Evolutionary conservation across 2,329 filamentous ascomycete genomes (phyloP).

Genomic region (Exutisphaerella laricina): DNA sequence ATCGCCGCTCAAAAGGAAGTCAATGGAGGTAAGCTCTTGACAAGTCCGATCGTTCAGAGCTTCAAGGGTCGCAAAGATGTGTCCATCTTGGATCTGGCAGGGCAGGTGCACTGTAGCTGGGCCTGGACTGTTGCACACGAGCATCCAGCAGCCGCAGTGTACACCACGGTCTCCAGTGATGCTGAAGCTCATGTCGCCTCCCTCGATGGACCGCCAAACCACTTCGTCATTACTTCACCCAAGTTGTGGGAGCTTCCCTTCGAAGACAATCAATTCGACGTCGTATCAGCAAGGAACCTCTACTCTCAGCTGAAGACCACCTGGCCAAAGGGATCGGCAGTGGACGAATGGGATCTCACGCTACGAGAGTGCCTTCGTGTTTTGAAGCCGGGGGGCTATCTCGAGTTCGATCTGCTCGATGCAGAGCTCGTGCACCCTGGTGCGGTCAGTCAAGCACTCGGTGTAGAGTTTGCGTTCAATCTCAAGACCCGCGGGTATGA

Average conservation of each 20-base stretch:
- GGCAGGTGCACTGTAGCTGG: conserved; percentile 84
- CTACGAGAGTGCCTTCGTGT: conserved; percentile 82
- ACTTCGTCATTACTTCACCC: conserved; percentile 73
- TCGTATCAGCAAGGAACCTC: conserved; percentile 82
- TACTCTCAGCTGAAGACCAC: conserved; percentile 72
- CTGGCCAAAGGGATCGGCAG: conserved; percentile 45
- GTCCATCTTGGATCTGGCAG: conserved; percentile 79
- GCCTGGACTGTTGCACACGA: conserved; percentile 87
- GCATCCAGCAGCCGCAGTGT: conserved; percentile 78
- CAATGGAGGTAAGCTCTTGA: conserved; percentile 56
- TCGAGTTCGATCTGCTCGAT: conserved; percentile 88
- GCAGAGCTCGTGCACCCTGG: conserved; percentile 84
- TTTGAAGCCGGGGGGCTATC: conserved; percentile 84
- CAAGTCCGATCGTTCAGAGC: conserved; percentile 46
- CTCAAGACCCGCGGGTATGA: conserved; percentile 89
- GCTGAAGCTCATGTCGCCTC: conserved; percentile 47
- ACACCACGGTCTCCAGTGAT: conserved; percentile 58
- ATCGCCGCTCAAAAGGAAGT: conserved; percentile 57
- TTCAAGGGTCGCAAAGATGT: conserved; percentile 41
- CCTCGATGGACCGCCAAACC: conserved; percentile 78
- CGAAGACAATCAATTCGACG: conserved; percentile 77
- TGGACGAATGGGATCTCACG: conserved; percentile 82
- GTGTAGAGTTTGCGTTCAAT: conserved; percentile 86
- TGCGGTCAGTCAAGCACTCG: conserved; percentile 70
- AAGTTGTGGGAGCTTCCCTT: conserved; percentile 79